Evolutionary conservation across 2,329 filamentous ascomycete genomes (phyloP).

Genomic region (Fusarium irregulare): DNA sequence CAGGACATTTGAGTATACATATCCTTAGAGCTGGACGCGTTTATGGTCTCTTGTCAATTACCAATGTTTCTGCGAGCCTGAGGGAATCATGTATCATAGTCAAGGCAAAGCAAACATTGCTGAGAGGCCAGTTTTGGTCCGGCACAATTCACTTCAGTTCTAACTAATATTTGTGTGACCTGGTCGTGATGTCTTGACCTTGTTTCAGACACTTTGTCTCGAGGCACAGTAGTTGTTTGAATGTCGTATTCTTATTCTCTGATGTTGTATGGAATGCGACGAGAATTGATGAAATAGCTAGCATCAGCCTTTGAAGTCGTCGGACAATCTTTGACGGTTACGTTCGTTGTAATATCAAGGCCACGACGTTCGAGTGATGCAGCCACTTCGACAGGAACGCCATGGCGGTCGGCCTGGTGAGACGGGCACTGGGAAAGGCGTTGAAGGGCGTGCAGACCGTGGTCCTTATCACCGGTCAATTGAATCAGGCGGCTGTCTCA

Average conservation of each 20-base stretch:
- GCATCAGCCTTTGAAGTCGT: neutral
- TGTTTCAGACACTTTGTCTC: neutral
- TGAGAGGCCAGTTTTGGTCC: constrained; percentile 56
- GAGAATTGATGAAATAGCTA: neutral
- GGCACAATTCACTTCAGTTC: constrained; percentile 28
- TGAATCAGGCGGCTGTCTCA: constrained; percentile 22
- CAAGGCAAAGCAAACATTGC: constrained; percentile 49
- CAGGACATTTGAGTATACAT: constrained; percentile 1
- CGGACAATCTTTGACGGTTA: neutral
- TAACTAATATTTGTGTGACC: neutral
- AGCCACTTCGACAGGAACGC: neutral
- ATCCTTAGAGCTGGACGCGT: constrained; percentile 48
- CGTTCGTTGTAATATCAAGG: neutral
- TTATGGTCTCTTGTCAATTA: constrained; percentile 53
- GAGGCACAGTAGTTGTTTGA: constrained; percentile 1
- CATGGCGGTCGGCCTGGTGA: constrained; percentile 3
- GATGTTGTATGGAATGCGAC: neutral
- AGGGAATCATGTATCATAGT: constrained; percentile 43
- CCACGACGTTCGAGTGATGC: neutral
- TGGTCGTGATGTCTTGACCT: neutral
- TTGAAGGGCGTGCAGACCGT: constrained; percentile 15
- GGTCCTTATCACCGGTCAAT: constrained; percentile 4
- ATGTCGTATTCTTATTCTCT: neutral
- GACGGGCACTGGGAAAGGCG: constrained; percentile 18
- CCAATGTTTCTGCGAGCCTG: constrained; percentile 45